Evolutionary conservation across 345 rosid genomes (phyloP).

Genomic region (Leavenworthia alabamica): DNA sequence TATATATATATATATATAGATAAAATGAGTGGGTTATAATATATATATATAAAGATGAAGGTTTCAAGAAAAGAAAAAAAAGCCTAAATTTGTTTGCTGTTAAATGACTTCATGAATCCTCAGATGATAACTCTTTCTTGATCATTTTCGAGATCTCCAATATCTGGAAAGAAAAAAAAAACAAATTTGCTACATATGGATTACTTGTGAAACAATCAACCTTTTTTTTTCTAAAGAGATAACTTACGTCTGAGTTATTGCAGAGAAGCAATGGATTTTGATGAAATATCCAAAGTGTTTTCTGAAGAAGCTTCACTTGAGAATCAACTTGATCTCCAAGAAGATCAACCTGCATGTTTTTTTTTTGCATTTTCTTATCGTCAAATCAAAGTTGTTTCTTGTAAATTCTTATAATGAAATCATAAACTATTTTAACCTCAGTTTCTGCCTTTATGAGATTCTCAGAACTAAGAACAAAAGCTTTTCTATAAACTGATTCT

Average conservation of each 20-base stretch:
- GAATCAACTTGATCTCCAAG: slow-evolving; percentile 76
- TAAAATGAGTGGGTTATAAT: too few relatives aligned
- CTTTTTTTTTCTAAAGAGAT: background rate
- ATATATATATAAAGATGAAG: background rate
- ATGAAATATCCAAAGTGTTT: slow-evolving; percentile 38
- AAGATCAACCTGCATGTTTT: slow-evolving; percentile 55
- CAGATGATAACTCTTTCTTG: slow-evolving; percentile 37
- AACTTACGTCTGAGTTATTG: slow-evolving; percentile 42
- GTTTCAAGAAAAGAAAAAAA: background rate
- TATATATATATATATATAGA: too few relatives aligned
- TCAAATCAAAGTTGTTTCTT: background rate
- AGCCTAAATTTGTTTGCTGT: background rate
- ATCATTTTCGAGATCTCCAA: slow-evolving; percentile 46
- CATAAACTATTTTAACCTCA: slow-evolving; percentile 44
- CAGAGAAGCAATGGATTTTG: slow-evolving; percentile 37
- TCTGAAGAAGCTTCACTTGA: slow-evolving; percentile 44
- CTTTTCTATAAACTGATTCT: slow-evolving; percentile 48
- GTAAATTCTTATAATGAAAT: background rate
- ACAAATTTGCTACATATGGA: background rate
- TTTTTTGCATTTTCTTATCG: background rate
- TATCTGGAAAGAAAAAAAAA: slow-evolving; percentile 36
- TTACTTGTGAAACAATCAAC: slow-evolving; percentile 8
- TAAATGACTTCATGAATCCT: background rate
- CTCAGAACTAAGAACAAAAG: slow-evolving; percentile 53
- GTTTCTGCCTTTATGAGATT: slow-evolving; percentile 73